phyloP scores from a whole-genome alignment of 2,329 filamentous ascomycete species.

The Colletotrichum sp. region DNA sequence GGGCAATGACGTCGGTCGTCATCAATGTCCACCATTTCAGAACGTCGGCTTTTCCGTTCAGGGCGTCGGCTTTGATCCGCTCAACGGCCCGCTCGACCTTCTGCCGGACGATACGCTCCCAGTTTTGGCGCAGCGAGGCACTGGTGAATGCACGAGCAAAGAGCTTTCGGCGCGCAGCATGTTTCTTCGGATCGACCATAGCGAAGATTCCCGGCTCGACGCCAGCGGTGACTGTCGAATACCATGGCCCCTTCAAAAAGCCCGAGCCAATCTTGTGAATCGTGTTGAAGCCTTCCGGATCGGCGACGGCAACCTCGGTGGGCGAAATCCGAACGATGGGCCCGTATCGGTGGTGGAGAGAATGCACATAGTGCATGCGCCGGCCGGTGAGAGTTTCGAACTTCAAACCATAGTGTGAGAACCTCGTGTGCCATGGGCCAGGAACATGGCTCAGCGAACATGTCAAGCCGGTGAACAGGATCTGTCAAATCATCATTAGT shows the following conservation, averaged over 20 bases:
- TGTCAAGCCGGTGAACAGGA: constrained; percentile 5
- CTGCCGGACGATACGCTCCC: constrained; percentile 36
- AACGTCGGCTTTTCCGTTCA: constrained; percentile 44
- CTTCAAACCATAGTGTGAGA: neutral
- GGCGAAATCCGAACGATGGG: constrained; percentile 30
- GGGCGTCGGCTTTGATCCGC: constrained; percentile 48
- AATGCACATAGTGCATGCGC: constrained; percentile 55
- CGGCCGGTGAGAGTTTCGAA: constrained; percentile 30
- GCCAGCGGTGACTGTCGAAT: constrained; percentile 20
- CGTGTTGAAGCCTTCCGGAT: constrained; percentile 26
- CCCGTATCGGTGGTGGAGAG: constrained; percentile 54
- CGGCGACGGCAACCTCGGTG: constrained; percentile 25
- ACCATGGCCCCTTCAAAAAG: constrained; percentile 28
- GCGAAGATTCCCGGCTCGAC: neutral
- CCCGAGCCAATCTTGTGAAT: constrained; percentile 35
- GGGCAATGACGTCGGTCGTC: constrained; percentile 58
- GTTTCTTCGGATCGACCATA: neutral
- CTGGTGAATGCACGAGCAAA: constrained; percentile 45
- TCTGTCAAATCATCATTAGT: neutral
- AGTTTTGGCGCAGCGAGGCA: constrained; percentile 31
- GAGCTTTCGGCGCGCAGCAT: constrained; percentile 35
- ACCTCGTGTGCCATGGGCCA: neutral
- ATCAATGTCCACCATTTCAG: constrained; percentile 60
- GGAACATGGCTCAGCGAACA: neutral
- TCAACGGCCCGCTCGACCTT: constrained; percentile 44